Evolutionary conservation across 192 early-diverging fungal genomes (phyloP), one percentile per base, ranked within the genome.

Genomic region (Backusella liffmaniae): DNA sequence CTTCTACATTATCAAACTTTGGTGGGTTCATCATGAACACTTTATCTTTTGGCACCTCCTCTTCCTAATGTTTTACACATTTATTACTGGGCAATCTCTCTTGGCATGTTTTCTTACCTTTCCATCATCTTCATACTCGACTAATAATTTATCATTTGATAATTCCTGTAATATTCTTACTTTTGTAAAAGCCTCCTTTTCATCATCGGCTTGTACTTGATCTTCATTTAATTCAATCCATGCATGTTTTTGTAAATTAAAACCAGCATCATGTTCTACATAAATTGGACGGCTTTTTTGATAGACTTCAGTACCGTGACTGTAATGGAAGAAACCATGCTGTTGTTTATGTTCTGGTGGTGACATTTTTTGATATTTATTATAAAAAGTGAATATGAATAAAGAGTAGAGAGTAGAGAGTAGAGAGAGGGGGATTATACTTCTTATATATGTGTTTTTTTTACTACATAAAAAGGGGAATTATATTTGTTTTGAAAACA

Each of bases 11-110:
- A 83, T 99, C 98, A 81, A 99, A 99, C 87, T 99, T 98, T 76
- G 98, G 98, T 68, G 98, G 98, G 66, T 99, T 99, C 94, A 98
- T 97, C 86, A 97, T 96, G 73, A 95, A 92, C 7, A 92, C 93
- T 67, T 92, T 93, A 77, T 92, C 94, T 21, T 41, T 51, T 26
- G 59, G 34, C 2, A 75, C 36, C 21, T 32, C 34, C 18, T 35
- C 18, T 4, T 30, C 21, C 73, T 67, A 72, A 46, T 42, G 3
- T 32, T 3, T 10, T 23, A 53, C 10, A 37, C 5, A 15, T 29
- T 3, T 62, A 4, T 29, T 62, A 29, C 13, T 32, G 32, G 32
- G 26, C 26, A 62, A 29, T 53, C 56, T 62, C 26, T 13, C 12
- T n/a, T 36, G 18, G 9, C 0, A 21, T 66, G 21, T 13, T 67